Base-by-base conservation (phyloP, 2,329 filamentous ascomycete genomes). In the Arthrobotrys pseudoclavata region DNA sequence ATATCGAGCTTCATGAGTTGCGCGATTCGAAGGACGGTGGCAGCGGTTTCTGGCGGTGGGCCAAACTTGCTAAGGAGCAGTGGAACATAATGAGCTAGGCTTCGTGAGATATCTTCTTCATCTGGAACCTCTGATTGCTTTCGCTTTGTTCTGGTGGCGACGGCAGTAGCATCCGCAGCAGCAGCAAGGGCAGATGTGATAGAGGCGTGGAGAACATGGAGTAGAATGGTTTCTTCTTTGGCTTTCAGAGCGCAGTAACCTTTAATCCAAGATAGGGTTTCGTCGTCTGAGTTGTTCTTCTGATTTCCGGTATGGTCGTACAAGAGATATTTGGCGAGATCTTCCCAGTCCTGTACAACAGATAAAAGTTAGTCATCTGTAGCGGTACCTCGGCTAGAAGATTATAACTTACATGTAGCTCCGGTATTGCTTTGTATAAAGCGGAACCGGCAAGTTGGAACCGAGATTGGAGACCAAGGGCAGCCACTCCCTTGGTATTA, bases 41-140 rank as follows among this genome's bases (percentile, higher is more conserved):
- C 92, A 1, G 94, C 94, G 24, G 95, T 94, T 81, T 92, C 90
- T 15, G 96, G 92, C 29, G 92, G 88, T n/a, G 94, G 92, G 4
- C 96, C 95, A 81, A 94, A 99, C 82, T 97, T 98, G 84, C 91
- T 97, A 63, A 99, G 86, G 1, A 99, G 88, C 79, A 89, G 90
- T 0, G 96, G 96, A 67, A 98, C 95, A 13, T 92, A 87, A 42
- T 88, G 86, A 7, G 93, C 92, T 42, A 99, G 87, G n/a, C 76
- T 80, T 13, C 81, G 79, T 3, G 80, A 81, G 26, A 82, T 80
- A 12, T 79, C 70, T 26, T 81, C 80, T 18, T 80, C 79, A 42
- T 80, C 76, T 24, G 72, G 72, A 0, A 57, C 72, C 31, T 76
- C 72, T 22, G 72, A 76, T 53, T 70, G 72, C 45, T 76, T 76